Evolutionary conservation across 371 early-diverging fungal genomes (phyloP).

Genomic region (Haplosporangium sp.): DNA sequence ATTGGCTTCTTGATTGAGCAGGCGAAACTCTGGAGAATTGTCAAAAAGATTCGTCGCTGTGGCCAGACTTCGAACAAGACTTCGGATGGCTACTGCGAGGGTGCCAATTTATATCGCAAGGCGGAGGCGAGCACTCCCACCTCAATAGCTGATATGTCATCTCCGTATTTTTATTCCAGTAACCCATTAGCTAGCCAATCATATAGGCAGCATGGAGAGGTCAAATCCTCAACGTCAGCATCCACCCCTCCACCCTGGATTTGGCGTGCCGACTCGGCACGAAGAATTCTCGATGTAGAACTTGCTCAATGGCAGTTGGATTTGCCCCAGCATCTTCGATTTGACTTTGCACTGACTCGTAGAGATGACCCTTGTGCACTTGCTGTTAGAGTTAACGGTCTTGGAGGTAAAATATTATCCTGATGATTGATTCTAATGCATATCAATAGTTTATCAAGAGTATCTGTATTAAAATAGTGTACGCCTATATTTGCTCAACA

Average conservation of each 20-base stretch:
- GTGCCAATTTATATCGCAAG: slow-evolving; percentile 24
- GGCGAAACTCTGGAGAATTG: slow-evolving; percentile 54
- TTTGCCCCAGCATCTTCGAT: slow-evolving; percentile 40
- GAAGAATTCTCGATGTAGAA: slow-evolving; percentile 50
- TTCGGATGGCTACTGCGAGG: slow-evolving; percentile 34
- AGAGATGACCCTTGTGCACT: slow-evolving; percentile 37
- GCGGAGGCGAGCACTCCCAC: background rate
- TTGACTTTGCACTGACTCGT: slow-evolving; percentile 41
- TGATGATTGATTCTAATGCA: background rate
- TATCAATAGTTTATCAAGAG: background rate
- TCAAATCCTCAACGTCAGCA: background rate
- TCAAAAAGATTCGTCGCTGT: slow-evolving; percentile 55
- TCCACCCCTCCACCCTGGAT: slow-evolving; percentile 37
- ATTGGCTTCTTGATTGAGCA: slow-evolving; percentile 53
- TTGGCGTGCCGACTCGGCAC: slow-evolving; percentile 52
- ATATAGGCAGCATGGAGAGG: slow-evolving; percentile 5
- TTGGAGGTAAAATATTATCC: slow-evolving; percentile 32
- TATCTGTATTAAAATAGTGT: background rate
- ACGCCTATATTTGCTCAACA: background rate
- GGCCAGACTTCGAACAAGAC: slow-evolving; percentile 46
- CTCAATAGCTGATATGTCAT: slow-evolving; percentile 3
- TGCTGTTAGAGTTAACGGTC: slow-evolving; percentile 37
- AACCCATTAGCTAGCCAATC: background rate
- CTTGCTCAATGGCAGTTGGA: slow-evolving; percentile 56
- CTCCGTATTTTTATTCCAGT: slow-evolving; percentile 2